Evolutionary conservation across 192 early-diverging fungal genomes (phyloP), one percentile per base, ranked within the genome.

Genomic region (Lobulomyces angularis): DNA sequence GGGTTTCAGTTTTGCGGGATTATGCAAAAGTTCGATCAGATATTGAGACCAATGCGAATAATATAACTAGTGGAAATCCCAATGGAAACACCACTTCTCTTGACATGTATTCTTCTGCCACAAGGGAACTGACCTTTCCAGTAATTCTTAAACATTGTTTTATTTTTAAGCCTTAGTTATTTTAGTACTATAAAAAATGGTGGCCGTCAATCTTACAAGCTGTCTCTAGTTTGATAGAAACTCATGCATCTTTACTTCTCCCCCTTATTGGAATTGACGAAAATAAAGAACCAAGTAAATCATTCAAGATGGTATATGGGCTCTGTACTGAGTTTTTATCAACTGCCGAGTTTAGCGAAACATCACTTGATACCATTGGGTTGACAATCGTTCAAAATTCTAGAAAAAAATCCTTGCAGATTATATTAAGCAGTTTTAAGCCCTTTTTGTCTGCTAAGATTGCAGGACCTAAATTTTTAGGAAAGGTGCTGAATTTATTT

Each of bases 11-110:
- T 5, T 55, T 85, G 17, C 43, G 58, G 20, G 73, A 77, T 6
- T 84, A 81, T 47, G 82, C 81, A 1, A 53, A 74, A 17, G 58
- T 79, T 12, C 61, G 71, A 27, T 41, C 78, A 19, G 82, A 87
- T n/a, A 51, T 70, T 3, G 81, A 80, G 43, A 50, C 69, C 23
- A 38, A 59, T 8, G 30, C 45, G 9, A 17, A 39, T 27, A 39
- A 24, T 14, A 17, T 12, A 14, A 8, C 22, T 8, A 9, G n/a
- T 7, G 9, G 30, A 12, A 17, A 33, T 14, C 17, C 8, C 9
- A 14, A 38, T 14, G 45, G 12, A 14, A 42, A 42, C 7, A 6
- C 53, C 21, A 61, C 65, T 16, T 53, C 58, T 8, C 62, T 72
- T 30, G 69, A 73, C 45, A 68, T 62, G 55, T 79, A 79, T 41